Base-by-base conservation (phyloP, 2,329 filamentous ascomycete species). In the Epichloe festucae region DNA sequence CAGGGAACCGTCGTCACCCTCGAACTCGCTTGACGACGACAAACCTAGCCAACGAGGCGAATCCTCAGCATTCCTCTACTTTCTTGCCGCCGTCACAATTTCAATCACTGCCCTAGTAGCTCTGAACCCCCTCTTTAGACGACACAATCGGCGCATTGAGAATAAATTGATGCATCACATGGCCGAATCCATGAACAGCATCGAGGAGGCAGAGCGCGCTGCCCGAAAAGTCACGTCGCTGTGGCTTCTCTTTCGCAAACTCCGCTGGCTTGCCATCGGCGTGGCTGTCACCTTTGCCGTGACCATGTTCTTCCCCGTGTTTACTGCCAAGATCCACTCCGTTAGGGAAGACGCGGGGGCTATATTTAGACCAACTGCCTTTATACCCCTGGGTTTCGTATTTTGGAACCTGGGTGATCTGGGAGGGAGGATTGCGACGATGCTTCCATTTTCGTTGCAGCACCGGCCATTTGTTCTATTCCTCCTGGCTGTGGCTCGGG, bases 231-330 rank as follows among this genome's bases (percentile, higher is more conserved):
- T 72, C 49, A 70, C 75, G 49, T 65, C 71, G 59, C 75, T 96
- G 56, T 72, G 71, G 57, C 72, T 72, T 1, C 78, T 97, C 3
- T 82, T 93, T 60, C 71, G 72, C 54, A 95, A 95, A 66, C 78
- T 97, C 44, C 81, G 79, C 61, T 94, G 85, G 79, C 75, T 89
- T 14, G 80, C 88, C 0, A 72, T 75, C n/a, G 80, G 87, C 7
- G 80, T 96, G 14, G 89, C 88, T 60, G 65, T 90, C 56, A 89
- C 84, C 63, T 97, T 97, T 62, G 70, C 77, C 42, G 70, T 91
- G 51, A 90, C 90, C 48, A 97, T 98, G 91, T 82, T 93, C 64
- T 97, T 90, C 72, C 93, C 93, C 1, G 87, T 97, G 54, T 94
- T 94, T 68, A 97, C 93, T 0, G 71, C 76, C 52, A 81, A 84